Base-by-base conservation (phyloP, 2,329 filamentous ascomycete genomes). In the Reticulascus tulasneorum region DNA sequence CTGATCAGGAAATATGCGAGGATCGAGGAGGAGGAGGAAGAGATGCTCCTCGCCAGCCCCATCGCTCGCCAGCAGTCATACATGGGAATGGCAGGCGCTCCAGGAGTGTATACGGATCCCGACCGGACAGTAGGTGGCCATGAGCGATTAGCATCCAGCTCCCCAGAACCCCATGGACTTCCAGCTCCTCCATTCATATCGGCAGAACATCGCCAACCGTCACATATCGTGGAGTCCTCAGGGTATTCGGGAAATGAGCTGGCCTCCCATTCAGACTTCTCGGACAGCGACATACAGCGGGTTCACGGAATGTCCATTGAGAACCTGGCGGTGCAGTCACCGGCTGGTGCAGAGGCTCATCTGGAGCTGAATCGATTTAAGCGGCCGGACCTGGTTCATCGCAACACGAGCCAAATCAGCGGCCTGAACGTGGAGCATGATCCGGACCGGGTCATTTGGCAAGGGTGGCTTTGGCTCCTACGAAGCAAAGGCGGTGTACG, bases 371-470 rank as follows among this genome's bases (percentile, higher is more conserved):
- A 17, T 25, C 33, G 9, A 9, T 17, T 33, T 49, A 37, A 46
- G 48, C 55, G 55, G 22, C 59, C 63, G 23, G 59, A 58, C 29
- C 40, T 65, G 10, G 60, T 53, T 24, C 58, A 60, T 33, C 71
- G 76, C 29, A 85, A 82, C 35, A 55, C 68, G 8, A 84, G 78
- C 56, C 82, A 86, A 51, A 60, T 74, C 33, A 84, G 81, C 49
- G 77, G 71, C 34, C 59, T 68, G 47, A 65, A 66, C 40, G 48
- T 69, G 25, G 73, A 83, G 36, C 68, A 73, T 37, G 87, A 93
- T 45, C 81, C 84, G 1, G 90, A 95, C 57, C 83, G 90, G 18
- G 84, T 97, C n/a, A 77, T 97, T 28, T 95, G 86, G 75, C 89
- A 97, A 56, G 90, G 91, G 33, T 90, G 88, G 73, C 77, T 97